phyloP scores from a whole-genome alignment of 495 filamentous ascomycete genomes.

The Penicillium daleae region DNA sequence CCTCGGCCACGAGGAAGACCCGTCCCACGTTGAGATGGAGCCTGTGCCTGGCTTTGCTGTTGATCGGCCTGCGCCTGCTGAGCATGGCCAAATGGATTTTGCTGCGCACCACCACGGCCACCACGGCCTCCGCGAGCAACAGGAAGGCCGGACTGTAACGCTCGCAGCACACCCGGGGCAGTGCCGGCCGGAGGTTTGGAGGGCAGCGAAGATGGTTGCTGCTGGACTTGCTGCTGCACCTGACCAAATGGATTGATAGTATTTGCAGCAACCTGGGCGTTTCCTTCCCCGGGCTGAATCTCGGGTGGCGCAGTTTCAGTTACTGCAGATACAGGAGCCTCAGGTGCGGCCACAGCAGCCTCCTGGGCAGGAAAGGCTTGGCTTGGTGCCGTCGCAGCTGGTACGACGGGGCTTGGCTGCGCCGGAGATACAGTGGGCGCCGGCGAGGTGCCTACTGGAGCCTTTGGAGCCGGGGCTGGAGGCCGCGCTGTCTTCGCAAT shows the following conservation, averaged over 20 bases:
- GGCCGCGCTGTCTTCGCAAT: constrained; percentile 73
- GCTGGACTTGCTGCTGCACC: constrained; percentile 30
- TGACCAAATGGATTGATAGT: constrained; percentile 41
- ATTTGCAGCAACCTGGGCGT: constrained; percentile 14
- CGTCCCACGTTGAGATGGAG: constrained; percentile 38
- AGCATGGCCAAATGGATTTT: constrained; percentile 38
- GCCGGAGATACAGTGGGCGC: constrained; percentile 37
- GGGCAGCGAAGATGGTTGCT: constrained; percentile 36
- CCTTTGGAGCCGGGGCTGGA: constrained; percentile 43
- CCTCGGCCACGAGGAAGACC: constrained; percentile 53
- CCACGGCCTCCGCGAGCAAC: constrained; percentile 45
- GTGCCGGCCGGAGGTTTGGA: constrained; percentile 45
- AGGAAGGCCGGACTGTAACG: constrained; percentile 55
- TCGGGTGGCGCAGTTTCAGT: neutral
- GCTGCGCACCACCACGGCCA: constrained; percentile 37
- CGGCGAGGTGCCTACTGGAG: constrained; percentile 31
- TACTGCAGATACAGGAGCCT: neutral
- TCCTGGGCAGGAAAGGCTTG: constrained; percentile 24
- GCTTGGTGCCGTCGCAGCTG: constrained; percentile 10
- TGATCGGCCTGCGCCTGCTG: constrained; percentile 29
- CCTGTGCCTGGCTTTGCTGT: constrained; percentile 27
- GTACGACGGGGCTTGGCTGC: constrained; percentile 19
- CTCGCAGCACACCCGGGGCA: constrained; percentile 40
- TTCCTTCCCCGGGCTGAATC: neutral
- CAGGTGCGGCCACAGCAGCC: constrained; percentile 19